Evolutionary conservation across 345 rosid species (phyloP).

Genomic region (Eucalyptus polybractea): DNA sequence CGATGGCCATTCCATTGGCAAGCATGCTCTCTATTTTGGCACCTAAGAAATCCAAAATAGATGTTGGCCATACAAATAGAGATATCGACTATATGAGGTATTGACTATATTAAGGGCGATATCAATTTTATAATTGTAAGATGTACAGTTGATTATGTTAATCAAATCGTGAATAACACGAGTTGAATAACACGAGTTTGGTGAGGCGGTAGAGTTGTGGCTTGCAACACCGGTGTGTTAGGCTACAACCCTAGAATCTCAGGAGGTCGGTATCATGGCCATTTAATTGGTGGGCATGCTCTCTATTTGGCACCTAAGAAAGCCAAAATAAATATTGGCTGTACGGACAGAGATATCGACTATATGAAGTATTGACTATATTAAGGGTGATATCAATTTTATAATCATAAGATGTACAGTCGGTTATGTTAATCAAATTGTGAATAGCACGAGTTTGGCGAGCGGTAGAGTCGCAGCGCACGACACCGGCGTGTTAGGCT

Average conservation of each 20-base stretch:
- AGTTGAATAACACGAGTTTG: neutral
- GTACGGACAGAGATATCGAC: neutral
- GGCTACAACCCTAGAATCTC: neutral
- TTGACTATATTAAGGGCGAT: neutral
- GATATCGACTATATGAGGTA: neutral
- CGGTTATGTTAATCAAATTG: neutral
- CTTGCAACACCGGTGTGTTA: fast-evolving
- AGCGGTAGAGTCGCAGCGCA: neutral
- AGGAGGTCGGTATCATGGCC: neutral
- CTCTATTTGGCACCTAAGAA: neutral
- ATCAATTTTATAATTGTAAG: neutral
- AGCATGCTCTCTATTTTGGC: too few species aligned
- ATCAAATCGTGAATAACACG: neutral
- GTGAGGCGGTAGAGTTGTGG: neutral
- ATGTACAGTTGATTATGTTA: neutral
- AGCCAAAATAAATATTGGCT: neutral
- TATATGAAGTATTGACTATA: neutral
- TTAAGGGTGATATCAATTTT: neutral
- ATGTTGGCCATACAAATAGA: fast-evolving
- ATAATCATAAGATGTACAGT: neutral
- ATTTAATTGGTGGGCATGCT: neutral
- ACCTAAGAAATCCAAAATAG: neutral
- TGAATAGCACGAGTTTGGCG: neutral
- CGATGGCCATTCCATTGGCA: neutral
- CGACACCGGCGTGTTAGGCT: neutral